Base-by-base conservation (phyloP, 148 eudicot species). In the Fallopia convolvulus region DNA sequence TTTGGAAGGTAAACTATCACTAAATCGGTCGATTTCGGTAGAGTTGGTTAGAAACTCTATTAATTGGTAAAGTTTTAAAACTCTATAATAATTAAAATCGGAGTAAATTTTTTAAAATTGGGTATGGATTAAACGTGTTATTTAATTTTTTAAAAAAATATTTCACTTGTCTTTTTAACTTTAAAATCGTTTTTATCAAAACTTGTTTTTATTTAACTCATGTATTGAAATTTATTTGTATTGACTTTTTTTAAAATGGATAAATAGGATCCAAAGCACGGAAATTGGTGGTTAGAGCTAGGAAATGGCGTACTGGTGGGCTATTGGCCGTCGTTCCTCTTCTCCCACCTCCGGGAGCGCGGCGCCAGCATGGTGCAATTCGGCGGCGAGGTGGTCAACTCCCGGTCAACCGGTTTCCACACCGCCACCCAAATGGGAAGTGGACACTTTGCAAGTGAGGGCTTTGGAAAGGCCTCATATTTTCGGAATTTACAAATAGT, bases 271-370 rank as follows among this genome's bases (percentile, higher is more conserved):
- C 98, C 97, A 2, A 93, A 91, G 79, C 98, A 93, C 10, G 98
- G 98, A 46, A 88, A 93, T 53, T 93, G 98, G 98, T 93, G 98
- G 98, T 86, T 93, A 4, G 91, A 93, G 82, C 90, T 93, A 8
- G 98, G 98, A 0, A 80, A 85, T 0, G 98, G 98, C 10, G 53
- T 87, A 7, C 74, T 93, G 70, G 97, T 93, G 2, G 98, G 98
- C 39, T 93, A 93, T 48, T 93, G 98, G 98, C 98, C 98, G 39
- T 80, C 98, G 6, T 77, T 82, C 70, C 82, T 93, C 77, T 93
- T 93, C 81, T 86, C 93, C 0, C 93, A 88, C 79, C 80, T 93
- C 66, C 80, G 86, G 8, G 83, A 83, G 49, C 90, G 85, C 18
- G 75, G 75, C 13, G 98, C 98, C 55, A 91, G 85, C 58, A 93